Evolutionary conservation across 352 stramenopile genomes (phyloP).

Genomic region (Pythium guiyangense): DNA sequence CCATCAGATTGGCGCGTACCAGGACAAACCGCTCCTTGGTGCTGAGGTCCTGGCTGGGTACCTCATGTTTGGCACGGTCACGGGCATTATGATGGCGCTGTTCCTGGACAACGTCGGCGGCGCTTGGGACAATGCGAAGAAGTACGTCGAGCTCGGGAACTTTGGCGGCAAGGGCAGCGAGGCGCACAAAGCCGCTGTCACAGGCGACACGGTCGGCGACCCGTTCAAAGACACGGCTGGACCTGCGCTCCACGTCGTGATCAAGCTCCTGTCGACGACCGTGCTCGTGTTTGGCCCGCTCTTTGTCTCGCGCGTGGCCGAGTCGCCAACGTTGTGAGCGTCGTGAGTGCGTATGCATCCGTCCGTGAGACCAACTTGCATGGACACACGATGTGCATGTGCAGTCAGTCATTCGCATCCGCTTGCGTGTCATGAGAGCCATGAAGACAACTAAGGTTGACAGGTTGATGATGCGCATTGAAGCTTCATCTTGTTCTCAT

Average conservation of each 20-base stretch:
- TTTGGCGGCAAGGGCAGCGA: constrained; percentile 94
- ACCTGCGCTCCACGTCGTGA: constrained; percentile 96
- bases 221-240: constrained; percentile 97
- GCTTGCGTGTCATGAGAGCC: too few relatives aligned
- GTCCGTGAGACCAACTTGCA: too few relatives aligned
- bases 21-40: constrained; percentile 84
- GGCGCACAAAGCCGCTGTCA: constrained; percentile 96
- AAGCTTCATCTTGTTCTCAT: too few relatives aligned
- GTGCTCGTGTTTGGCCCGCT: constrained; percentile 91
- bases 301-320: constrained; percentile 77
- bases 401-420: too few relatives aligned
- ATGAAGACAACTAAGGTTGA: too few relatives aligned
- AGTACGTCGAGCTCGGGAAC: constrained; percentile 96
- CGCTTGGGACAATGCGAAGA: constrained; percentile 99
- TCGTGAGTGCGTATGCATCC: neutral
- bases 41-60: constrained; percentile 91
- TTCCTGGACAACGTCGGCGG: constrained; percentile 97
- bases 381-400: neutral
- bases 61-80: constrained; percentile 94
- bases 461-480: too few relatives aligned
- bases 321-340: neutral
- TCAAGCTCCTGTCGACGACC: constrained; percentile 96
- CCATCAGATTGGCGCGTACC: constrained; percentile 64
- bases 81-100: constrained; percentile 97
- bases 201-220: constrained; percentile 96